Evolutionary conservation across 192 early-diverging fungal genomes (phyloP).

Genomic region (Coemansia javaensis): DNA sequence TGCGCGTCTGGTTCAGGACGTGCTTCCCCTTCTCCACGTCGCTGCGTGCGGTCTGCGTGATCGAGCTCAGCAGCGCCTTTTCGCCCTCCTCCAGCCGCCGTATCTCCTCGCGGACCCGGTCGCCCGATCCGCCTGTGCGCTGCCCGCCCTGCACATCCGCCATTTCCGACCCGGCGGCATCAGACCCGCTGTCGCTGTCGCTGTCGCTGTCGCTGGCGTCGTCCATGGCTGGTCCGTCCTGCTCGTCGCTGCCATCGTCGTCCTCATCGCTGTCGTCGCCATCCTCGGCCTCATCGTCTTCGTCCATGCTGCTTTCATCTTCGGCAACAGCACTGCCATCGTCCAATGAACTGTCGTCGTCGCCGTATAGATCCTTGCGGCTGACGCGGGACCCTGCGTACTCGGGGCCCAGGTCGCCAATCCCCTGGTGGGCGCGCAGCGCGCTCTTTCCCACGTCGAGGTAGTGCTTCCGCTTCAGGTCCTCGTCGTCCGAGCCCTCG

Average conservation of each 20-base stretch:
- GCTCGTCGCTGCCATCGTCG: constrained; percentile 10
- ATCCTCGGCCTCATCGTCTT: constrained; percentile 7
- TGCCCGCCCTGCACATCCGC: constrained; percentile 16
- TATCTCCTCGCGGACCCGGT: constrained; percentile 56
- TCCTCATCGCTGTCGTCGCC: constrained; percentile 34
- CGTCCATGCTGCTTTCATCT: no score
- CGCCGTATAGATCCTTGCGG: constrained; percentile 59
- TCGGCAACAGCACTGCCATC: constrained; percentile 31
- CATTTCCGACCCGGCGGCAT: constrained; percentile 12
- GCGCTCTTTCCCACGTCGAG: constrained; percentile 67
- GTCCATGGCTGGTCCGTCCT: not conserved
- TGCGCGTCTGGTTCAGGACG: constrained; percentile 75
- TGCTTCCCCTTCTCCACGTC: constrained; percentile 92
- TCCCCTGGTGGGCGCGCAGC: constrained; percentile 55
- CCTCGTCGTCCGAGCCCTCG: constrained; percentile 48
- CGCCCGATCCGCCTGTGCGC: constrained; percentile 32
- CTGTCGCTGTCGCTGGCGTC: not conserved
- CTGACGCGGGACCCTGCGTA: constrained; percentile 65
- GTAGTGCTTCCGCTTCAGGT: constrained; percentile 61
- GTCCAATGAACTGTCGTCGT: constrained; percentile 32
- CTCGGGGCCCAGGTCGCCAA: constrained; percentile 66
- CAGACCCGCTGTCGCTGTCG: constrained; percentile 20
- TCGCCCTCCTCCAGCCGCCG: constrained; percentile 76
- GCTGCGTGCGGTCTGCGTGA: constrained; percentile 66
- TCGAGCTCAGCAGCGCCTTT: constrained; percentile 70